phyloP scores from a whole-genome alignment of 2,329 filamentous ascomycete genomes.

The Curvularia eragrostidis region DNA sequence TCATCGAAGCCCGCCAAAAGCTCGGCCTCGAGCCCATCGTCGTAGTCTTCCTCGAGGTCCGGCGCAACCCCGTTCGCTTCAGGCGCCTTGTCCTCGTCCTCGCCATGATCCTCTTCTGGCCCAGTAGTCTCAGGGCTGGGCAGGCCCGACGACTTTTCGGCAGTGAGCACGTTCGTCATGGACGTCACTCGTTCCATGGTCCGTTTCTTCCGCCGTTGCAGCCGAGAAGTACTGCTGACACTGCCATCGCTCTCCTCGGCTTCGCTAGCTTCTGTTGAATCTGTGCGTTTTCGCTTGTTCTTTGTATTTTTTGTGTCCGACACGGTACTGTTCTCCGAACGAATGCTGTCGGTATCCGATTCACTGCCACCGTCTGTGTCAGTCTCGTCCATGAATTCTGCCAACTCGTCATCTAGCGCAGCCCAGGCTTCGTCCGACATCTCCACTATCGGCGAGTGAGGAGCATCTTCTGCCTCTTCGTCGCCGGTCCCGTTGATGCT shows the following conservation, averaged over 20 bases:
- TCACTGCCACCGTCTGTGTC: constrained; percentile 44
- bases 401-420: constrained; percentile 72
- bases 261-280: constrained; percentile 45
- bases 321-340: constrained; percentile 39
- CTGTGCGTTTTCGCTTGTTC: constrained; percentile 49
- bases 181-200: constrained; percentile 56
- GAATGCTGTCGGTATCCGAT: constrained; percentile 45
- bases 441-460: constrained; percentile 33
- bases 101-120: constrained; percentile 49
- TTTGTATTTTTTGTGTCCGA: constrained; percentile 33
- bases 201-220: constrained; percentile 58
- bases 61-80: constrained; percentile 39
- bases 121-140: constrained; percentile 51
- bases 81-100: constrained; percentile 54
- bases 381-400: constrained; percentile 69
- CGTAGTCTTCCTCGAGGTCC: constrained; percentile 60
- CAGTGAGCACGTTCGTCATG: constrained; percentile 52
- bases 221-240: constrained; percentile 45
- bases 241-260: constrained; percentile 53
- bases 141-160: constrained; percentile 51
- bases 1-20: constrained; percentile 51
- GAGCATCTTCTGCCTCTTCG: constrained; percentile 43
- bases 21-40: constrained; percentile 57
- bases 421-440: constrained; percentile 51
- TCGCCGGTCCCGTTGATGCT: constrained; percentile 51